Evolutionary conservation across 331 rosid genomes (phyloP).

Genomic region (Acacia concinna): DNA sequence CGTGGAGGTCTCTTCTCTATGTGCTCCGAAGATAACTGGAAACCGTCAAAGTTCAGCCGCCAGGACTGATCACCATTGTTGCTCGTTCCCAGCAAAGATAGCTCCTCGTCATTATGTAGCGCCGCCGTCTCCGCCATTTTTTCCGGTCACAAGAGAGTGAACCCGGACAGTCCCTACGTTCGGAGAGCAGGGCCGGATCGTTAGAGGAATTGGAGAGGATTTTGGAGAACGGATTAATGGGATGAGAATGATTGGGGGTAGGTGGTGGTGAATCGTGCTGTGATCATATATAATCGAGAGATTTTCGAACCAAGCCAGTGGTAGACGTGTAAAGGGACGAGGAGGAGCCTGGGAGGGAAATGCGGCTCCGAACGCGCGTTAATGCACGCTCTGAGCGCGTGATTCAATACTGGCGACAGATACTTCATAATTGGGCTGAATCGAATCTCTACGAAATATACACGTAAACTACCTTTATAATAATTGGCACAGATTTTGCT

Average conservation of each 20-base stretch:
- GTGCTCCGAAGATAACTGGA: slow-evolving; percentile 52
- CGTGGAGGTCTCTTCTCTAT: slow-evolving; percentile 62
- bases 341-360: background rate
- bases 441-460: background rate
- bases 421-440: background rate
- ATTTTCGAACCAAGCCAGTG: slow-evolving; percentile 11
- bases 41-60: slow-evolving; percentile 83
- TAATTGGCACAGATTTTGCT: background rate
- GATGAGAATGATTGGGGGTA: background rate
- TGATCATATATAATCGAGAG: background rate
- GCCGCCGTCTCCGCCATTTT: slow-evolving; percentile 62
- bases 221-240: background rate
- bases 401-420: slow-evolving; percentile 10
- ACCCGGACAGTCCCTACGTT: background rate
- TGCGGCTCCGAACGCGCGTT: background rate
- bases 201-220: background rate
- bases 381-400: background rate
- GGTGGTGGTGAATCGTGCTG: background rate
- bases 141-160: slow-evolving; percentile 3
- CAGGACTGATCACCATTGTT: slow-evolving; percentile 68
- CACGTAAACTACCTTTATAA: background rate
- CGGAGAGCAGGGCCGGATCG: background rate
- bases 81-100: slow-evolving; percentile 46
- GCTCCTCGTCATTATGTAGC: slow-evolving; percentile 54
- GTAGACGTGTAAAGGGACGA: background rate